phyloP scores from a whole-genome alignment of 352 stramenopile species.

The Pythium graminicola region DNA sequence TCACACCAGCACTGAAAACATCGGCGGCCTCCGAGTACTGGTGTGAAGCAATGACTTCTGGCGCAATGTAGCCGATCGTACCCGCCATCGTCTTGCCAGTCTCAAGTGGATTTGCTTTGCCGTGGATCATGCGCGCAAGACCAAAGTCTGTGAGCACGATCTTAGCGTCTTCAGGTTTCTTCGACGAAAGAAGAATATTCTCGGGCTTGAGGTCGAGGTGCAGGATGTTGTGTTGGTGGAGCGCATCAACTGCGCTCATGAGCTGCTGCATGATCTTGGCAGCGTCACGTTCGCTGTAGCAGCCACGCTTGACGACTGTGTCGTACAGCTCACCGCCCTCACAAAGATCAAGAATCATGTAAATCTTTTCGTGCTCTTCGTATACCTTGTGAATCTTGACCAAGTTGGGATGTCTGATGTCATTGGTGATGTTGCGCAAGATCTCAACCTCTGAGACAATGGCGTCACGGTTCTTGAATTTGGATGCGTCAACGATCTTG shows the following conservation, averaged over 20 bases:
- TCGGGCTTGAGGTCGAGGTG: slow-evolving; percentile 78
- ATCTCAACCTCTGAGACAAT: slow-evolving; percentile 74
- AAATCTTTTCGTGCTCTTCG: slow-evolving; percentile 74
- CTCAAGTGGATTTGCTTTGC: slow-evolving; percentile 58
- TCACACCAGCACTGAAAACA: slow-evolving; percentile 77
- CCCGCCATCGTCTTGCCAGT: slow-evolving; percentile 59
- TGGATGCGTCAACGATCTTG: slow-evolving; percentile 72
- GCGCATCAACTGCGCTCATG: slow-evolving; percentile 48
- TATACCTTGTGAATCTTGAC: slow-evolving; percentile 80
- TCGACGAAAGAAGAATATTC: slow-evolving; percentile 65
- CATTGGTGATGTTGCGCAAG: slow-evolving; percentile 73
- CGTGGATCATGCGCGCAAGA: slow-evolving; percentile 67
- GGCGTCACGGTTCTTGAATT: slow-evolving; percentile 65
- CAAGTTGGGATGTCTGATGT: slow-evolving; percentile 71
- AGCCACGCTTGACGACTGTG: slow-evolving; percentile 52
- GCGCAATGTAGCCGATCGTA: slow-evolving; percentile 74
- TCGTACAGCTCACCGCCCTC: slow-evolving; percentile 73
- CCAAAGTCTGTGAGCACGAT: slow-evolving; percentile 77
- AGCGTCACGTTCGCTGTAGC: slow-evolving; percentile 60
- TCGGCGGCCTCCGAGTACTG: slow-evolving; percentile 60
- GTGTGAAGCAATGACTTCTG: slow-evolving; percentile 64
- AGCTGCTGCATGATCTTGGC: slow-evolving; percentile 61
- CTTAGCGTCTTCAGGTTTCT: slow-evolving; percentile 39
- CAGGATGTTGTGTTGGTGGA: slow-evolving; percentile 73
- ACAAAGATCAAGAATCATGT: slow-evolving; percentile 73